Conservation (phyloP, 306 rosid species). For the Lupinus albus region DNA sequence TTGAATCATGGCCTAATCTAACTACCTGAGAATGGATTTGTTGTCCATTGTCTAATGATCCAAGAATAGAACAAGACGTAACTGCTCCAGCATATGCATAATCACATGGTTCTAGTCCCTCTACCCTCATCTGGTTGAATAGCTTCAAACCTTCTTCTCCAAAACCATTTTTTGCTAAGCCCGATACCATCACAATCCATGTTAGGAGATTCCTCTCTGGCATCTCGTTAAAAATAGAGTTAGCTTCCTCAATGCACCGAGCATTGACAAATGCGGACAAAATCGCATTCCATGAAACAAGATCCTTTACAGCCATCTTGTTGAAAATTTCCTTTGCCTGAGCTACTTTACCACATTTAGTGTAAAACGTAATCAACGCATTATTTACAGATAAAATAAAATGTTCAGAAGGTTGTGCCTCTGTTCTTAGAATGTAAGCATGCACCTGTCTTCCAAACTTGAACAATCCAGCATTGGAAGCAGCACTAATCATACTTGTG, state of each 20-base stretch:
- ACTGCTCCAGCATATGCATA: conserved; percentile 63
- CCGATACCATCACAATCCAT: conserved; percentile 62
- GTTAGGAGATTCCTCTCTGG: conserved; percentile 51
- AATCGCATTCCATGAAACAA: conserved; percentile 59
- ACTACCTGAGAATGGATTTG: conserved; percentile 56
- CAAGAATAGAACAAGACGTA: conserved; percentile 51
- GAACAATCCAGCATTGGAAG: conserved; percentile 46
- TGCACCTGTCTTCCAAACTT: conserved; percentile 50
- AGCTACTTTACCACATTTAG: conserved; percentile 43
- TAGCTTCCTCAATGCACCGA: conserved; percentile 49
- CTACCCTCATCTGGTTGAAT: conserved; percentile 54
- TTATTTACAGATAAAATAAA: conserved; percentile 53
- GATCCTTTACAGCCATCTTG: conserved; percentile 46
- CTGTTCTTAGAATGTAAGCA: conserved; percentile 51
- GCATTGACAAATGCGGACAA: conserved; percentile 52
- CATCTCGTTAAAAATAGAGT: conserved; percentile 50
- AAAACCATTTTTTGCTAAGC: conserved; percentile 54
- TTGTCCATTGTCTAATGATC: conserved; percentile 55
- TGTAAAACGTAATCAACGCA: conserved; percentile 52
- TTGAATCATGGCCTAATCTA: conserved; percentile 48
- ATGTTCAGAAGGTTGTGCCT: conserved; percentile 42
- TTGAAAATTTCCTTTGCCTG: conserved; percentile 48
- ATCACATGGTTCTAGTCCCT: conserved; percentile 60
- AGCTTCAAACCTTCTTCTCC: conserved; percentile 59
- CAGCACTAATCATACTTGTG: conserved; percentile 54